A percentile compares a stretch with the other conserved stretches of the same genome.
Evolutionary conservation across 164 flowering plant species (phyloP).

Genomic region (Nelumbo lutea): DNA sequence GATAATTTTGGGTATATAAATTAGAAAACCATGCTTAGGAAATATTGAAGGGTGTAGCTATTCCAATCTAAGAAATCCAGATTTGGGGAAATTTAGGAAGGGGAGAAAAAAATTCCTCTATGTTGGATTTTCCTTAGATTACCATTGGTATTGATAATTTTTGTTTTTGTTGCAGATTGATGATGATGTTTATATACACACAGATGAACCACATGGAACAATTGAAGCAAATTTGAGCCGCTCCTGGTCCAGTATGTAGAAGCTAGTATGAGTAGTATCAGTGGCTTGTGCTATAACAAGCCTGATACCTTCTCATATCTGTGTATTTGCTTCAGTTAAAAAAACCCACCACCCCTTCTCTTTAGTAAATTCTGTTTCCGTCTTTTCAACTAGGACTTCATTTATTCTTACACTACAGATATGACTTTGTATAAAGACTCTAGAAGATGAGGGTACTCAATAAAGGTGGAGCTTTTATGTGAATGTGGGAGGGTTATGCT

Average conservation of each 20-base stretch:
- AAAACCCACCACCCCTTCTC: background rate
- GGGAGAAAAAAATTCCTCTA: no score
- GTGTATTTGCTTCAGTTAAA: background rate
- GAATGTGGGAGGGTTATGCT: background rate
- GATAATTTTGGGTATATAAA: no score
- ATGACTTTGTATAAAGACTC: background rate
- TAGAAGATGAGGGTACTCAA: background rate
- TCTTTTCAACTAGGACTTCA: background rate
- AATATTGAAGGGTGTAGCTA: no score
- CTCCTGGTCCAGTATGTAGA: constrained; percentile 56
- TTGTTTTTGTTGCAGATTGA: constrained; percentile 53
- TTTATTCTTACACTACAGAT: background rate
- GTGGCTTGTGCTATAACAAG: background rate
- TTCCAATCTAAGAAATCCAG: no score
- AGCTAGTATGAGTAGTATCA: background rate
- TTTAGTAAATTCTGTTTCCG: background rate
- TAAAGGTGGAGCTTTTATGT: background rate
- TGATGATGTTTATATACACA: constrained; percentile 85
- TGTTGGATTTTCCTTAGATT: no score
- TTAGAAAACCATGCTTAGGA: no score
- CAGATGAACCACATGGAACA: constrained; percentile 97
- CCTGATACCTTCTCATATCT: background rate
- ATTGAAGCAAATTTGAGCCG: constrained; percentile 88
- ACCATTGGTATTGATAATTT: no score
- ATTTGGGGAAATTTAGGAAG: no score